Conservation (phyloP, 192 early-diverging fungal genomes). For the Funneliformis mosseae region DNA sequence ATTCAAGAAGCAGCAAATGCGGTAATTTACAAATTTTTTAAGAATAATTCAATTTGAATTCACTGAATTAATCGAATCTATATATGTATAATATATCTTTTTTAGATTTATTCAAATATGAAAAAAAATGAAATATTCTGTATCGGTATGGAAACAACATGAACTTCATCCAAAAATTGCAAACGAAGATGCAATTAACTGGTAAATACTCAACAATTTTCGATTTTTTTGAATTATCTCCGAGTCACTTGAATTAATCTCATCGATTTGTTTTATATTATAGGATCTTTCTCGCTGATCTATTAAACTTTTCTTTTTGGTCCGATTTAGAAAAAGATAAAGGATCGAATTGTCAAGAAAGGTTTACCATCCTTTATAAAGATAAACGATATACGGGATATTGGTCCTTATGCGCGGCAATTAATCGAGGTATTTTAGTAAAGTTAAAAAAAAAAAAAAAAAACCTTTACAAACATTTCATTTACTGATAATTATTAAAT, state of each 20-base stretch:
- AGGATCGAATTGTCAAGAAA: slow-evolving; percentile 43
- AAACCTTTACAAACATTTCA: too few species aligned
- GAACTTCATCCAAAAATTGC: slow-evolving; percentile 54
- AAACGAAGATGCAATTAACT: slow-evolving; percentile 60
- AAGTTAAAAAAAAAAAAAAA: too few species aligned
- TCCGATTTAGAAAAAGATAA: slow-evolving; percentile 56
- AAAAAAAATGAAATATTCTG: slow-evolving; percentile 59
- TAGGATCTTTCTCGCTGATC: slow-evolving; percentile 82
- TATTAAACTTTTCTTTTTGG: slow-evolving; percentile 90
- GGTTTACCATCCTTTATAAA: slow-evolving; percentile 63
- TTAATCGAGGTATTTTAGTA: slow-evolving; percentile 61
- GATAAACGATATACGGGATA: slow-evolving; percentile 71
- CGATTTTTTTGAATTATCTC: background rate
- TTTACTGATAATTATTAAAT: too few species aligned
- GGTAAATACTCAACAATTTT: slow-evolving; percentile 33
- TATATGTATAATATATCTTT: background rate
- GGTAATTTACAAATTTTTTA: background rate
- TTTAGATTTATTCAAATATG: slow-evolving; percentile 43
- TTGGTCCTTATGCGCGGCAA: slow-evolving; percentile 79
- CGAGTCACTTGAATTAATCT: background rate
- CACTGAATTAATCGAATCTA: background rate
- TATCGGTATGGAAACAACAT: slow-evolving; percentile 65
- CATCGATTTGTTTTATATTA: background rate
- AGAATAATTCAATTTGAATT: background rate
- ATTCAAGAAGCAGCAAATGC: background rate